phyloP scores from a whole-genome alignment of 345 rosid species.

The Anastatica hierochuntica region DNA sequence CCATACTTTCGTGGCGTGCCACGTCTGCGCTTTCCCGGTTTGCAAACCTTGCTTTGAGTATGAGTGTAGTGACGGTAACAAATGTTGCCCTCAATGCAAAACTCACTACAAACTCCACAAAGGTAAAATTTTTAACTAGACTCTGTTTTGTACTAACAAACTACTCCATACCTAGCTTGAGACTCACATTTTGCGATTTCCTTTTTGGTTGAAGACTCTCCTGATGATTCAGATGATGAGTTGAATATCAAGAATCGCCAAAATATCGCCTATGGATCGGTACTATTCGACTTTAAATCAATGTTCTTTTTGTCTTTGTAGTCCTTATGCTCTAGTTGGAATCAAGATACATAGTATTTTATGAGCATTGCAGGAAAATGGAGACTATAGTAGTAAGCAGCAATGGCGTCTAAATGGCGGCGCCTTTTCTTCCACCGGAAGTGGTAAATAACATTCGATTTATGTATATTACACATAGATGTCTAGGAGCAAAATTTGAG shows the following conservation, averaged over 20 bases:
- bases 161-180: too few relatives aligned
- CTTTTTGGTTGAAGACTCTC: background rate
- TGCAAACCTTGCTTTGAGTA: constrained; percentile 87
- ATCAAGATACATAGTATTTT: constrained; percentile 3
- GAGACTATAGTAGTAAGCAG: constrained; percentile 37
- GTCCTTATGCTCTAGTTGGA: background rate
- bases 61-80: constrained; percentile 82
- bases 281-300: background rate
- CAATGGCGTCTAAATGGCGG: constrained; percentile 44
- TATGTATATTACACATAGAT: background rate
- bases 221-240: constrained; percentile 60
- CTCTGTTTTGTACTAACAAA: too few relatives aligned
- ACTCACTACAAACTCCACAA: constrained; percentile 78
- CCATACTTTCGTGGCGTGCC: constrained; percentile 57
- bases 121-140: constrained; percentile 30
- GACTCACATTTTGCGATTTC: too few relatives aligned
- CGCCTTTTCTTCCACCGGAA: constrained; percentile 65
- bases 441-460: constrained; percentile 32
- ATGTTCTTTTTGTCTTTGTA: too few relatives aligned
- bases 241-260: constrained; percentile 37
- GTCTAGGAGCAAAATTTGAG: background rate
- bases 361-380: constrained; percentile 51
- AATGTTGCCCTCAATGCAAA: constrained; percentile 87
- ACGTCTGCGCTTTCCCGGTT: constrained; percentile 72
- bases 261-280: constrained; percentile 26